A percentile compares a stretch with the other conserved stretches of the same genome.
phyloP scores from a whole-genome alignment of 768 basidiomycete genomes.

The Cytidiella melzeri region DNA sequence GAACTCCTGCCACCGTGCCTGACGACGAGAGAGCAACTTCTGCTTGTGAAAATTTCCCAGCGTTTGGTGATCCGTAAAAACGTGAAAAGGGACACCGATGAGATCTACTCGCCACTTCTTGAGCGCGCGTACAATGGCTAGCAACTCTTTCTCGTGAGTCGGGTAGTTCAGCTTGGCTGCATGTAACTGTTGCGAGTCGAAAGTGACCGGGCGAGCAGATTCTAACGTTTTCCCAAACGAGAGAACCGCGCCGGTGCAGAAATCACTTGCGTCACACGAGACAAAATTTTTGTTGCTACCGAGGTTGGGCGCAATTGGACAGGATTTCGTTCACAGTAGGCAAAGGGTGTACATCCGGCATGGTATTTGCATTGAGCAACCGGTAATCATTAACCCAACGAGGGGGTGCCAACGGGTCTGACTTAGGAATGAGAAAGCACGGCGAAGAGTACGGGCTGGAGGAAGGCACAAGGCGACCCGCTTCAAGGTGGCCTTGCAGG shows the following conservation, averaged over 20 bases:
- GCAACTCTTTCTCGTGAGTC: slow-evolving; percentile 32
- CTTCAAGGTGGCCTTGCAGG: slow-evolving; percentile 24
- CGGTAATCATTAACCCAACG: too few species aligned
- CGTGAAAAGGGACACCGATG: slow-evolving; percentile 16
- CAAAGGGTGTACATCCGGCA: slow-evolving; percentile 20
- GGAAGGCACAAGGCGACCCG: slow-evolving; percentile 23
- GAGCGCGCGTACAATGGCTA: slow-evolving; percentile 29
- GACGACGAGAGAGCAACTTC: slow-evolving; percentile 26
- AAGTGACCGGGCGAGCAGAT: slow-evolving; percentile 23
- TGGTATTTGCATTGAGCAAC: too few species aligned
- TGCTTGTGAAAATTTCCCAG: slow-evolving; percentile 30
- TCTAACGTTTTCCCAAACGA: slow-evolving; percentile 27
- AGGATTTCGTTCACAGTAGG: slow-evolving; percentile 18
- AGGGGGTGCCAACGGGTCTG: too few species aligned
- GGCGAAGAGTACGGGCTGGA: slow-evolving; percentile 24
- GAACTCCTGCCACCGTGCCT: slow-evolving; percentile 35
- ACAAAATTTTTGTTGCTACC: slow-evolving; percentile 29
- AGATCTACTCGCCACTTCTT: slow-evolving; percentile 21
- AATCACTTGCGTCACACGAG: slow-evolving; percentile 28
- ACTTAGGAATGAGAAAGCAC: too few species aligned
- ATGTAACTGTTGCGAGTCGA: slow-evolving; percentile 24
- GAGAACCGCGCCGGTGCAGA: slow-evolving; percentile 26
- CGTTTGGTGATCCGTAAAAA: slow-evolving; percentile 34
- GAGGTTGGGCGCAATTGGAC: too few species aligned
- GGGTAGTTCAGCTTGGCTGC: slow-evolving; percentile 32